These are phyloP conservation scores for Yamadazyma laniorum DNA, from an alignment of 805 yeast species.

Conservation along the genomic window DNA sequence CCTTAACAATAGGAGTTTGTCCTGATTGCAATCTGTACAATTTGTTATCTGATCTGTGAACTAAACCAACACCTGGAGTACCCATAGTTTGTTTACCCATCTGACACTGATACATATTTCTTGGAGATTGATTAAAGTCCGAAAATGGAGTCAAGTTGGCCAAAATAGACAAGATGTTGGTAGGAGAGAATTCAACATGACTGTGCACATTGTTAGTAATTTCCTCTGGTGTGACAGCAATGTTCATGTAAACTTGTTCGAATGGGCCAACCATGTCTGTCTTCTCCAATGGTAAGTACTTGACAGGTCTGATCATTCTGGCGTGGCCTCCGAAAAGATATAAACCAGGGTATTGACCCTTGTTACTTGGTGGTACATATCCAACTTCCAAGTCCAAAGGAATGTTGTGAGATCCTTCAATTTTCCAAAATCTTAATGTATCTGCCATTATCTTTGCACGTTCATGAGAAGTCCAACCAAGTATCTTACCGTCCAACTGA, in stretches of 20 bases:
- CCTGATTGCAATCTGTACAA: conserved; percentile 90
- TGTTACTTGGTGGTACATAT: conserved; percentile 90
- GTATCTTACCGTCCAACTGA: conserved; percentile 86
- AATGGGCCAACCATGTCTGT: conserved; percentile 93
- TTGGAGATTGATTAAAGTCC: conserved; percentile 97
- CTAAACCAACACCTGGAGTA: conserved; percentile 95
- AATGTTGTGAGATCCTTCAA: conserved; percentile 71
- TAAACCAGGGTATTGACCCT: conserved; percentile 97
- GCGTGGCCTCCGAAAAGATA: conserved; percentile 89
- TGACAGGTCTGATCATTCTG: conserved; percentile 94
- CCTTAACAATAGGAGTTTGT: conserved; percentile 95
- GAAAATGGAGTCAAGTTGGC: conserved; percentile 98
- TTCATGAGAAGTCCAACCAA: conserved; percentile 93
- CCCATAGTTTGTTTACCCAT: conserved; percentile 99
- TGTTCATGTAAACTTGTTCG: conserved; percentile 95
- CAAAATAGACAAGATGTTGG: conserved; percentile 88
- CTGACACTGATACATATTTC: conserved; percentile 99
- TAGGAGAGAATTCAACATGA: conserved; percentile 94
- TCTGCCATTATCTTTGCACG: conserved; percentile 86
- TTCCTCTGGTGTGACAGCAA: conserved; percentile 93
- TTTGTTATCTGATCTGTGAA: conserved; percentile 92
- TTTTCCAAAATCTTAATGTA: conserved; percentile 89
- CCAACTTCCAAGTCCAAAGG: conserved; percentile 92
- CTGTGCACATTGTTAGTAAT: conserved; percentile 77
- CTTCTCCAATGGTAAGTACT: conserved; percentile 80